Evolutionary conservation across 1,284 basidiomycete species (phyloP).

Genomic region (Gomphus bonarii): DNA sequence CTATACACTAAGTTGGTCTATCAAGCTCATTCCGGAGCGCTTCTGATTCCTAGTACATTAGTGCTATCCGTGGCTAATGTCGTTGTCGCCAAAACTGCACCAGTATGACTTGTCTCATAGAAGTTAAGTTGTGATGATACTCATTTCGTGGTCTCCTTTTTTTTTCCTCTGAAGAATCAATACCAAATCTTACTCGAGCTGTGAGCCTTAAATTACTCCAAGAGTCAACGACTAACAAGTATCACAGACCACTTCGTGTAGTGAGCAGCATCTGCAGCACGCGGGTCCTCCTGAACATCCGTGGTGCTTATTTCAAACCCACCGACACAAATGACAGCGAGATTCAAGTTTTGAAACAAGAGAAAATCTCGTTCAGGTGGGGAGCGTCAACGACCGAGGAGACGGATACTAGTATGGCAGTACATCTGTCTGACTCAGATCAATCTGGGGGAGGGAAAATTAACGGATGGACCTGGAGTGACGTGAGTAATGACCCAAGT

Average conservation of each 20-base stretch:
- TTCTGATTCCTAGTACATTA: slow-evolving; percentile 12
- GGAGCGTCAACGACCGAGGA: not conserved
- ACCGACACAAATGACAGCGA: not conserved
- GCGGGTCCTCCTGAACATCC: slow-evolving; percentile 30
- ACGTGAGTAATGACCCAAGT: not conserved
- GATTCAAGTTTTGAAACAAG: not conserved
- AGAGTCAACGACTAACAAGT: not conserved
- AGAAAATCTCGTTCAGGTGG: not conserved
- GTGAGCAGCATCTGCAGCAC: slow-evolving; percentile 33
- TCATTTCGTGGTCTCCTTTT: not conserved
- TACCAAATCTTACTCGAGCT: slow-evolving; percentile 17
- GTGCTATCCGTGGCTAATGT: slow-evolving; percentile 31
- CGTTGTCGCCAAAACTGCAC: slow-evolving; percentile 26
- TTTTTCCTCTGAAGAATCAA: not conserved
- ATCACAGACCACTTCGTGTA: slow-evolving; percentile 30
- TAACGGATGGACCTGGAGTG: not conserved
- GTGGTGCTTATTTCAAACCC: slow-evolving; percentile 14
- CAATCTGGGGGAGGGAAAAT: not conserved
- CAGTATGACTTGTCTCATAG: slow-evolving; percentile 20
- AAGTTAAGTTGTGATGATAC: too few relatives aligned
- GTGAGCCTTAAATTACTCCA: slow-evolving; percentile 18
- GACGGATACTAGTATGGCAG: not conserved
- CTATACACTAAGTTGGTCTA: slow-evolving; percentile 26
- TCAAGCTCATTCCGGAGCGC: not conserved
- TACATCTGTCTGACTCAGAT: not conserved